Base-by-base conservation (phyloP, 2,329 filamentous ascomycete species). In the Elsinoe ampelina region DNA sequence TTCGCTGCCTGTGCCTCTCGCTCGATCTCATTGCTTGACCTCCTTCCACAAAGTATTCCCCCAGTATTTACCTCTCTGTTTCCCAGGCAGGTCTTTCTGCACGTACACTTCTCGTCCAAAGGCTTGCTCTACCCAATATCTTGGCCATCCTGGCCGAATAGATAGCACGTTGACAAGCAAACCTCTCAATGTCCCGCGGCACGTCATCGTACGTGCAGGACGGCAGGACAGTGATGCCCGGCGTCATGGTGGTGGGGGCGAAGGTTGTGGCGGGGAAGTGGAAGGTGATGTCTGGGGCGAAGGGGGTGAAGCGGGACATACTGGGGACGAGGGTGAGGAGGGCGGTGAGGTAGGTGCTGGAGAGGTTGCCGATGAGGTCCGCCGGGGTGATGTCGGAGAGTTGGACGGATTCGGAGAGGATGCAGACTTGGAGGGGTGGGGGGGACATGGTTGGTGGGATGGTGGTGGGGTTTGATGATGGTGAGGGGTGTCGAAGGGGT, bases 181-280 rank as follows among this genome's bases (percentile, higher is more conserved):
- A 30, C 7, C 4, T 30, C 26, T 30, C 26, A 30, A 75, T 64
- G 43, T 75, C 72, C 4, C 71, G 65, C 2, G 72, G 73, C 7
- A 69, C 71, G 43, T 62, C 67, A 39, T 70, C 69, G 62, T 74
- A 74, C 2, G 72, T 74, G 47, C 68, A 61, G 32, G 69, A 72
- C 3, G 72, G 72, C 15, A 65, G 38, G 61, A 70, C 67, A 50
- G 58, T 63, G 61, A 73, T 63, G 6, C 64, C 62, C 0, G 67
- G 65, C 0, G 68, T 72, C 30, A 65, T 64, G 38, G 58, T 60
- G n/a, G 69, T 60, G 2, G 64, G 65, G 1, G 69, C 65, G 8
- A 70, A 62, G 2, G 67, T 66, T 2, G 69, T 66, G 7, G 70
- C 66, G 32, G 73, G 68, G 67, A 69, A 73, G 51, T 71, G 63